Evolutionary conservation across 257 asterid genomes (phyloP).

Genomic region (Jaltomata sinuosa): DNA sequence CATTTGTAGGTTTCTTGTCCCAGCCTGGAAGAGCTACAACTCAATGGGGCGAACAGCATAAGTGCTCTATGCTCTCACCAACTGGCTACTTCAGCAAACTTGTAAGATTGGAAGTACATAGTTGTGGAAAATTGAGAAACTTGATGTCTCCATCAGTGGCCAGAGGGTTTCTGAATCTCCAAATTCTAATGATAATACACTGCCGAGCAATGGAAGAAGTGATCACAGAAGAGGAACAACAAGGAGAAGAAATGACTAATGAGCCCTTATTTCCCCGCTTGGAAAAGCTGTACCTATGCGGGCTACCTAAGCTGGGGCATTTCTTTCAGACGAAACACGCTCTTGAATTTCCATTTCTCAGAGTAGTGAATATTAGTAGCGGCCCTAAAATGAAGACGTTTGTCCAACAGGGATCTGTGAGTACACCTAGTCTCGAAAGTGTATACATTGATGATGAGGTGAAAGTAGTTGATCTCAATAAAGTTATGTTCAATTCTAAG

Average conservation of each 20-base stretch:
- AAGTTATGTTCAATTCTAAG: too few species aligned
- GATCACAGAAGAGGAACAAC: neutral
- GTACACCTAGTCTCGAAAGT: neutral
- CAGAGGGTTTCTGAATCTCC: neutral
- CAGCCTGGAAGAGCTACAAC: neutral
- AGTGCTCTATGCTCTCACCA: neutral
- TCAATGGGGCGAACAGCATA: neutral
- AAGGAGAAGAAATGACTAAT: neutral
- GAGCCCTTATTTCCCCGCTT: neutral
- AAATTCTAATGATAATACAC: too few species aligned
- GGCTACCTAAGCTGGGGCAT: neutral
- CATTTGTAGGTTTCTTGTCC: neutral
- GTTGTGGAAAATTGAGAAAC: neutral
- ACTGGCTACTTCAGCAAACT: neutral
- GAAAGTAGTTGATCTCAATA: too few species aligned
- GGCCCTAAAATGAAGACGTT: neutral
- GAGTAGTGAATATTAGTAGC: rapidly evolving
- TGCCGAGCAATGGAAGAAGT: neutral
- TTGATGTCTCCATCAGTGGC: neutral
- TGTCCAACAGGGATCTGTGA: neutral
- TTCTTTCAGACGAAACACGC: neutral
- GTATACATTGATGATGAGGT: neutral
- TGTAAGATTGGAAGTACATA: rapidly evolving
- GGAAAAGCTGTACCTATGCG: rapidly evolving
- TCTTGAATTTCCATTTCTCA: neutral